Conservation (phyloP, 2,329 filamentous ascomycete genomes). For the Verticillium nubilum region DNA sequence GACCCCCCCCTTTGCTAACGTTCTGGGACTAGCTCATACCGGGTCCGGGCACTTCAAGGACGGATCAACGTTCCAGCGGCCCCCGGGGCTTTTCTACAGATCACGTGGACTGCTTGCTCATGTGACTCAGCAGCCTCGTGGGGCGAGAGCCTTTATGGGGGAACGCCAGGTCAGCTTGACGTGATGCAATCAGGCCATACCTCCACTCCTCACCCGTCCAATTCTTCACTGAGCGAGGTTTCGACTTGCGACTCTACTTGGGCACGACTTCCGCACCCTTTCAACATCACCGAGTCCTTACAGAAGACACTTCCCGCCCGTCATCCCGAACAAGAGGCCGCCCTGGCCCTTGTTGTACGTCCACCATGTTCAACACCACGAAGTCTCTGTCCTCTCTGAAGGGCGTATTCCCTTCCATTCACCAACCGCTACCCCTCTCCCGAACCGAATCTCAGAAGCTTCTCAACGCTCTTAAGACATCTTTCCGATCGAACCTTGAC, state of each 20-base stretch:
- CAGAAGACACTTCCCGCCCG: no score
- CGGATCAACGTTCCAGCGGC: not conserved
- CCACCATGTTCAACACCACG: slow-evolving; percentile 25
- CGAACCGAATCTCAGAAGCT: slow-evolving; percentile 47
- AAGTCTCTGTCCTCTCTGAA: slow-evolving; percentile 31
- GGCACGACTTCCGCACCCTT: not conserved
- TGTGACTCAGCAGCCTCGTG: not conserved
- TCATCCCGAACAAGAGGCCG: no score
- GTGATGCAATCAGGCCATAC: not conserved
- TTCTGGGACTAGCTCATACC: not conserved
- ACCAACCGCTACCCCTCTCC: slow-evolving; percentile 47
- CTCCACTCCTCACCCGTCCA: not conserved
- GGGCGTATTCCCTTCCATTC: slow-evolving; percentile 36
- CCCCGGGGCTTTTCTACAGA: not conserved
- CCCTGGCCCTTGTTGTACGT: no score
- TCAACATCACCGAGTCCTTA: no score
- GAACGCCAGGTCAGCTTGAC: not conserved
- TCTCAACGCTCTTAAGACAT: slow-evolving; percentile 49
- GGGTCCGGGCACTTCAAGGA: not conserved
- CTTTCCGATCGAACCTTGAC: slow-evolving; percentile 54
- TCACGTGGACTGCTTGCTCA: not conserved
- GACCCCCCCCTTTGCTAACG: not conserved
- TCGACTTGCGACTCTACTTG: not conserved
- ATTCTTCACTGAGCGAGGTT: not conserved
- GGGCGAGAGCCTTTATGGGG: not conserved